These are phyloP conservation scores for Mucor sp. DNA, from an alignment of 371 early-diverging fungal species.

Conservation along the genomic window DNA sequence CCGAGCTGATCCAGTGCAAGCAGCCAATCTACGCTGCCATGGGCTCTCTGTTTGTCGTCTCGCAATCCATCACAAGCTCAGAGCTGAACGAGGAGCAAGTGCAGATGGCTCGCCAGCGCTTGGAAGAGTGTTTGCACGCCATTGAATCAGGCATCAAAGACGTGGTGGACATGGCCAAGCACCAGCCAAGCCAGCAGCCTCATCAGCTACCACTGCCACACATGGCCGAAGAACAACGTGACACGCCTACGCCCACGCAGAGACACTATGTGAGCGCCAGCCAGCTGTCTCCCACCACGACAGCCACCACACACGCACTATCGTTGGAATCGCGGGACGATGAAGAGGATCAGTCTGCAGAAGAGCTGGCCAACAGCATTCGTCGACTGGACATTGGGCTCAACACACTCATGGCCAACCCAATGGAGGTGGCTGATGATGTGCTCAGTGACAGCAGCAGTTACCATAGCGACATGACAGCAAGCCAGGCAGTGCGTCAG, in stretches of 20 bases:
- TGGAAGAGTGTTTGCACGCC: conserved; percentile 17
- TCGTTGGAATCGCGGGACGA: neutral
- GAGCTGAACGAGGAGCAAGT: conserved; percentile 23
- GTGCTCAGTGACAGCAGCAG: neutral
- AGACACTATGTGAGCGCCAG: neutral
- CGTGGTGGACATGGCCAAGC: conserved; percentile 9
- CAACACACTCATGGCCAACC: conserved; percentile 10
- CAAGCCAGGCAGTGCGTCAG: neutral
- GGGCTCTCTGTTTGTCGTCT: conserved; percentile 67
- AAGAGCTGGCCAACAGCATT: neutral
- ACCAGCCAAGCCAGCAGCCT: conserved; percentile 2
- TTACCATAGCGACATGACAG: conserved; percentile 11
- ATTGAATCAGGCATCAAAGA: conserved; percentile 18
- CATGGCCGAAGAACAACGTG: neutral
- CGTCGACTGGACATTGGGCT: conserved; percentile 15
- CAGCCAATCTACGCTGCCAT: conserved; percentile 71
- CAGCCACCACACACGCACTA: neutral
- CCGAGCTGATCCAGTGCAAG: conserved; percentile 58
- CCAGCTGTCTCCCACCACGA: neutral
- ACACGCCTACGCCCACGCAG: conserved; percentile 20
- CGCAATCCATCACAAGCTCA: conserved; percentile 62
- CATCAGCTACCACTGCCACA: neutral
- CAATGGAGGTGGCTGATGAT: neutral
- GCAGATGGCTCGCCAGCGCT: conserved; percentile 14
- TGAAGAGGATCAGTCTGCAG: conserved; percentile 5